Conservation (phyloP, 208 protist genomes). For the Leishmania braziliensis region DNA sequence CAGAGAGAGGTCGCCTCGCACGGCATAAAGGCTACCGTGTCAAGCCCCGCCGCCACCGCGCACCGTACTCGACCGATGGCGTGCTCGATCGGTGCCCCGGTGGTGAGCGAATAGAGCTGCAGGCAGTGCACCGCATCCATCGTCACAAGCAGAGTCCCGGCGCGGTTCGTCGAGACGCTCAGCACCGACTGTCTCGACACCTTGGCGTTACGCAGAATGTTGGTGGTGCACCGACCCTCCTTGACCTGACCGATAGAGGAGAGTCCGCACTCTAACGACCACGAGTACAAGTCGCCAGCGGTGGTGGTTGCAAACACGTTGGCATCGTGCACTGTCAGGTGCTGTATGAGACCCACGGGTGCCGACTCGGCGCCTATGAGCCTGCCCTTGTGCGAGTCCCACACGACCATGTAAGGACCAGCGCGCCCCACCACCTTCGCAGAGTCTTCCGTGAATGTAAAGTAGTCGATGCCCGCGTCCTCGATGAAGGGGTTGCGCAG, state of each 20-base stretch:
- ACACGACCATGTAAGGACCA: slow-evolving; percentile 51
- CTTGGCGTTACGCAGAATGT: slow-evolving; percentile 64
- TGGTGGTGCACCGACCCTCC: slow-evolving; percentile 53
- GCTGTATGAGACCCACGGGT: slow-evolving; percentile 50
- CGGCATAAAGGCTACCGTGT: slow-evolving; percentile 43
- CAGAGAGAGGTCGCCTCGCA: slow-evolving; percentile 14
- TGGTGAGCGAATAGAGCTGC: slow-evolving; percentile 48
- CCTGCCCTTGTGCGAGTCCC: slow-evolving; percentile 53
- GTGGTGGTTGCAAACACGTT: slow-evolving; percentile 59
- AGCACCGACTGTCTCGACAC: slow-evolving; percentile 51
- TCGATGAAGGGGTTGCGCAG: slow-evolving; percentile 41
- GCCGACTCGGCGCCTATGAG: slow-evolving; percentile 57
- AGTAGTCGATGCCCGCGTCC: slow-evolving; percentile 39
- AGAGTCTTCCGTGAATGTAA: slow-evolving; percentile 67
- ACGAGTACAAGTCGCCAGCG: slow-evolving; percentile 58
- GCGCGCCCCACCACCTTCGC: slow-evolving; percentile 53
- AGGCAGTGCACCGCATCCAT: slow-evolving; percentile 33
- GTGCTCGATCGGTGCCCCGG: slow-evolving; percentile 31
- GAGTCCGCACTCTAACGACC: slow-evolving; percentile 48
- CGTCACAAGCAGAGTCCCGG: slow-evolving; percentile 28
- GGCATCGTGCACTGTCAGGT: slow-evolving; percentile 50
- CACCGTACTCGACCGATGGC: slow-evolving; percentile 23
- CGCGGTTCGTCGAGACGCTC: slow-evolving; percentile 38
- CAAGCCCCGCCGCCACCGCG: slow-evolving; percentile 38
- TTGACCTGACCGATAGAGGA: slow-evolving; percentile 54